Base-by-base conservation (phyloP, 345 rosid species). In the Camelina hispida region DNA sequence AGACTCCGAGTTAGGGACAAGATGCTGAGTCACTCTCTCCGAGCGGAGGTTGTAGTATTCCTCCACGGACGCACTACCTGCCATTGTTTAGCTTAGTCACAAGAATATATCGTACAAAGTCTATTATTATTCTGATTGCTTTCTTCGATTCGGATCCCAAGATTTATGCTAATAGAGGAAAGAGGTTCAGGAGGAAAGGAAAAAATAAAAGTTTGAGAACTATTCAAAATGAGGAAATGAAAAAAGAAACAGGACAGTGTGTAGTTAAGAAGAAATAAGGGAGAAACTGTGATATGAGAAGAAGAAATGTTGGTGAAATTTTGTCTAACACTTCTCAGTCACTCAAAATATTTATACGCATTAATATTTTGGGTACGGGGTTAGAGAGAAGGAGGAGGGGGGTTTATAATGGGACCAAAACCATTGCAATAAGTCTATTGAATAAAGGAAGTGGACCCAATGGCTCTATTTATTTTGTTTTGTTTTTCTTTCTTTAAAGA, bases 401-500 rank as follows among this genome's bases (percentile, higher is more conserved):
- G 30, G 30, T 28, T 3, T 28, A 28, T 28, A 34, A 71, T 58
- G 77, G 81, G 69, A 72, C 78, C 74, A 72, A 61, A 67, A 58
- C 63, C 59, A 58, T 42, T 60, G 78, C 69, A 66, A 72, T 66
- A 60, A 66, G 64, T 57, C 76, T 56, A 50, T 63, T 70, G 46
- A 70, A 77, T 71, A 77, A 77, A 77, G 76, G 80, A 56, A 77
- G 57, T 77, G 80, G 77, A 77, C 80, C 80, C 80, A 71, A 16
- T 71, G 20, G 38, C 54, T 25, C 20, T 16, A 57, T 70, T 62
- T 74, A 2, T 35, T 66, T 73, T 64, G 15, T 30, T 32, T 66
- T 74, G 58, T 34, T 34, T 34, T 44, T 44, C 42, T 9, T 20
- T 47, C 10, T 47, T 35, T 34, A 5, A 25, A 11, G 51, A 14